Conservation (phyloP, 2,329 filamentous ascomycete genomes). For the Furcasterigmium sp. region DNA sequence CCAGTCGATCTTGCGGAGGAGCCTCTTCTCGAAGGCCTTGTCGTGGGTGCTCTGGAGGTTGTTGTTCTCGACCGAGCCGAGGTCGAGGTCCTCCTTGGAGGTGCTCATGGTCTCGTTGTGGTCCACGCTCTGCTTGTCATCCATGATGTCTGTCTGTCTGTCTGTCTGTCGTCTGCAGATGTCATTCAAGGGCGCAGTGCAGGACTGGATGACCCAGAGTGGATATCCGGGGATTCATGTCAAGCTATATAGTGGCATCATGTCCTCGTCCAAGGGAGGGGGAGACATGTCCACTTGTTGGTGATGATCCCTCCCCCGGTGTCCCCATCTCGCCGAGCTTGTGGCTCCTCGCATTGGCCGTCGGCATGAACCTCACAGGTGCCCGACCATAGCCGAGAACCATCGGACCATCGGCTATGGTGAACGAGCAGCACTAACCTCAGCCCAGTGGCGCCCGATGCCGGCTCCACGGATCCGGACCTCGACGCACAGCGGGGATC, state of each 20-base stretch:
- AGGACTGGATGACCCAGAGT: no score
- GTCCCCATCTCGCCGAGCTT: neutral
- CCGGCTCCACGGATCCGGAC: neutral
- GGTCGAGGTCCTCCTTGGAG: neutral
- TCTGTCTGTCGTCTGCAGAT: no score
- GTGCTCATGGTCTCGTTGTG: neutral
- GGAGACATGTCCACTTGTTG: neutral
- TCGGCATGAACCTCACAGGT: no score
- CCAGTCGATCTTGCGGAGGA: constrained; percentile 27
- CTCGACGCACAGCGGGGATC: neutral
- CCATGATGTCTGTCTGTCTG: no score
- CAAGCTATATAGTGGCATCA: neutral
- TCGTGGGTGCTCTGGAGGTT: neutral
- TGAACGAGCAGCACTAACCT: neutral
- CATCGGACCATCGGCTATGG: neutral
- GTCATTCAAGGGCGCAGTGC: neutral
- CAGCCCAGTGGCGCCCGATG: no score
- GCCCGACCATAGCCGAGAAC: no score
- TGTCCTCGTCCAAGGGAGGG: neutral
- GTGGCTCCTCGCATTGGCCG: neutral
- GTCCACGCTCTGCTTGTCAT: neutral
- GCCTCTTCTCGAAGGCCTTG: constrained; percentile 1
- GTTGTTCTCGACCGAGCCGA: neutral
- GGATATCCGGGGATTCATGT: neutral
- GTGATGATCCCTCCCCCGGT: neutral